phyloP scores from a whole-genome alignment of 257 asterid genomes.

The Solanum pimpinellifolium region DNA sequence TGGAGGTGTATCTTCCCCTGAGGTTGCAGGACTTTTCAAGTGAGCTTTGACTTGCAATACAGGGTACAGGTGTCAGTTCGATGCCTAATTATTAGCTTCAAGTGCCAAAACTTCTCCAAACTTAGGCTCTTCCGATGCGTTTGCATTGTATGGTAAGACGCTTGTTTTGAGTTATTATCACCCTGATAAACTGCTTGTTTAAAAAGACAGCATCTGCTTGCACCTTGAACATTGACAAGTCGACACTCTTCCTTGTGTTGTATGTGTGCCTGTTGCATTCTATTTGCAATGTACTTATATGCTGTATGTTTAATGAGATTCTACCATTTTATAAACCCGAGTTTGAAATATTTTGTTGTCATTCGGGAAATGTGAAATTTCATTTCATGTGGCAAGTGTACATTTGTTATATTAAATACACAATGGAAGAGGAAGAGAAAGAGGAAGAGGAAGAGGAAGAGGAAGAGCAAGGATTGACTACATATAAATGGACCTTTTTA shows the following conservation, averaged over 20 bases:
- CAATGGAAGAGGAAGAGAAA: background rate
- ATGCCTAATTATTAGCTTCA: conserved; percentile 14
- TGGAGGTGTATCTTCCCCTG: conserved; percentile 25
- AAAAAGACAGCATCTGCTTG: background rate
- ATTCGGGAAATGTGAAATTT: background rate
- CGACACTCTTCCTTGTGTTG: background rate
- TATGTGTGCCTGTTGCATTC: background rate
- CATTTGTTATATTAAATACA: background rate
- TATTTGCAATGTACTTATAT: background rate
- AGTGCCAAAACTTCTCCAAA: conserved; percentile 2
- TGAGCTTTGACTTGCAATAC: conserved; percentile 63
- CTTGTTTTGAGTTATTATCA: background rate
- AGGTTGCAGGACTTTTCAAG: conserved; percentile 54
- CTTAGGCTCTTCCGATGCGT: background rate
- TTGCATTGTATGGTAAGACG: background rate
- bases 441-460: background rate
- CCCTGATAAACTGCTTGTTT: background rate
- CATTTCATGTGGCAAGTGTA: background rate
- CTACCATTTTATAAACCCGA: background rate
- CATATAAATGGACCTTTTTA: background rate
- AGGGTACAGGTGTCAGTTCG: conserved; percentile 32
- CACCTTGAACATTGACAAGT: background rate
- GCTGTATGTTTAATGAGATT: background rate
- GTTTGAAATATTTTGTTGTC: background rate
- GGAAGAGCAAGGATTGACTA: background rate